Evolutionary conservation across 2,329 filamentous ascomycete genomes (phyloP), one percentile per base, ranked within the genome.

Genomic region (Xylaria hypoxylon): DNA sequence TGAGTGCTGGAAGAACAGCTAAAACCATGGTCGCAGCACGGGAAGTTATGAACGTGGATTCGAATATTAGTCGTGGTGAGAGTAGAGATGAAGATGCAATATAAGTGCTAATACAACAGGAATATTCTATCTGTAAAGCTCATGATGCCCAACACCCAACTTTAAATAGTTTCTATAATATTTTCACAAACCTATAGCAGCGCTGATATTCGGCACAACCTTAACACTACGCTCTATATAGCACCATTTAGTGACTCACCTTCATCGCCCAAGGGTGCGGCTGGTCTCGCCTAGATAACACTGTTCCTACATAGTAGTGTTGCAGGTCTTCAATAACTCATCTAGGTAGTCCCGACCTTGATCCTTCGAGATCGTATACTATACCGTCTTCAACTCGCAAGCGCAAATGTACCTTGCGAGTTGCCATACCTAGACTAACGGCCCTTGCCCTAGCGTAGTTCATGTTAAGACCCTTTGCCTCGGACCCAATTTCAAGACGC

Each of bases 1-100:
- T 62, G 5, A 62, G 59, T 31, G 59, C 59, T 22, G 59, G 59
- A n/a, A 62, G 59, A 56, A 62, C 22, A 11, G 48, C 51, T 5
- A 62, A 17, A 40, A 19, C 50, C 59, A 62, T 62, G 22, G 24
- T 62, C 7, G 48, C 31, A 19, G 19, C 8, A 17, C 13, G 13
- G 24, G 7, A 22, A 42, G 44, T 13, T 11, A 1, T 47, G 19
- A 33, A 33, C 11, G 31, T 7, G 31, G 11, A 10, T 6, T 10
- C 31, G 11, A 10, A 33, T 2, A 33, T 6, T 33, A 33, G 11
- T 33, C 31, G 31, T 33, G 31, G 31, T 8, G 31, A 33, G 31
- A 6, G 11, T 33, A 33, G 11, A 33, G 31, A 33, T 10, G 31
- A 10, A 33, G 11, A 33, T 33, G 31, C n/a, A n/a, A n/a, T n/a